Percentiles rank a stretch among this genome's conserved stretches.
phyloP scores from a whole-genome alignment of 352 stramenopile genomes.

The Phytophthora agathidicida region DNA sequence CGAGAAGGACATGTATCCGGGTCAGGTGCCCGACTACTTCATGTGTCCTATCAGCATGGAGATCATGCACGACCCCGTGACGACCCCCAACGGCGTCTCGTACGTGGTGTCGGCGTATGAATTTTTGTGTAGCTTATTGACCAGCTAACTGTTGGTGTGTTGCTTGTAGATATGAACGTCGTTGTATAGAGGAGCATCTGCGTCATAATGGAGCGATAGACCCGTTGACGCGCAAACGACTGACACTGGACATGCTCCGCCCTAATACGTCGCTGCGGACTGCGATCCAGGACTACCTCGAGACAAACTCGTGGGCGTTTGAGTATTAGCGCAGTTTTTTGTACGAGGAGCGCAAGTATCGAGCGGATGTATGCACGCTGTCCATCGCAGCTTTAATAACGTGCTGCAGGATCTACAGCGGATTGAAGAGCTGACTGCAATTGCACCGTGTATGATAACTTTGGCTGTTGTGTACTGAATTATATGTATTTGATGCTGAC shows the following conservation, averaged over 20 bases:
- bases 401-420: background rate
- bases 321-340: conserved; percentile 43
- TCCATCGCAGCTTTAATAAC: too few species aligned
- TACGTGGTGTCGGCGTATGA: conserved; percentile 35
- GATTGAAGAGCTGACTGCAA: background rate
- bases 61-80: conserved; percentile 81
- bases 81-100: conserved; percentile 81
- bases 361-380: background rate
- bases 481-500: too few species aligned
- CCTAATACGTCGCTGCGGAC: conserved; percentile 70
- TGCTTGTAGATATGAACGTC: conserved; percentile 58
- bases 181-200: conserved; percentile 73
- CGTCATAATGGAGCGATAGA: conserved; percentile 70
- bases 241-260: conserved; percentile 75
- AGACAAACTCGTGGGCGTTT: conserved; percentile 80
- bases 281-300: conserved; percentile 77
- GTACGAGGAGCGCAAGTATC: background rate
- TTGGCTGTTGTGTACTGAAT: too few species aligned
- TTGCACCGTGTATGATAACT: background rate
- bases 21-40: conserved; percentile 80
- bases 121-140: too few species aligned
- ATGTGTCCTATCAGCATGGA: conserved; percentile 86
- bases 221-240: conserved; percentile 65
- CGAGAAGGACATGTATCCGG: conserved; percentile 54
- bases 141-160: conserved; percentile 4